Evolutionary conservation across 1,284 basidiomycete genomes (phyloP).

Genomic region (Cutaneotrichosporon cutaneum): DNA sequence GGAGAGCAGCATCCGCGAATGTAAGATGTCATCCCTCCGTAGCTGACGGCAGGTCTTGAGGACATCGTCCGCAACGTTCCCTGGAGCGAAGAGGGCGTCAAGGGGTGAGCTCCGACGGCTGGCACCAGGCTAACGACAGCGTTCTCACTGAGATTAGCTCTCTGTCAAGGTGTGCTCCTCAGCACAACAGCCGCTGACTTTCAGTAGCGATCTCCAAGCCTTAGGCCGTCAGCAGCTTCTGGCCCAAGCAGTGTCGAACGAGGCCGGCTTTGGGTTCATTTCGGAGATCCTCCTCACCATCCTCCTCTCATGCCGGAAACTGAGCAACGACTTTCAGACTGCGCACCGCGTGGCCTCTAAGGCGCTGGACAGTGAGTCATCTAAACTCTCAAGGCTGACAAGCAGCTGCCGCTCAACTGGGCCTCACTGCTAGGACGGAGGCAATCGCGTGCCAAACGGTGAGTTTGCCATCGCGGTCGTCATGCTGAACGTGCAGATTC

Average conservation of each 20-base stretch:
- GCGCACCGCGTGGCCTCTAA: not conserved
- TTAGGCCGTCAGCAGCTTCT: conserved; percentile 9
- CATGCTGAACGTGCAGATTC: conserved; percentile 2
- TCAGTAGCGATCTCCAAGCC: conserved; percentile 16
- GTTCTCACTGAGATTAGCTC: conserved; percentile 11
- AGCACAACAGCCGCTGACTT: not conserved
- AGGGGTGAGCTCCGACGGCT: not conserved
- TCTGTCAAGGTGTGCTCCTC: not conserved
- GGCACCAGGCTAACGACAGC: not conserved
- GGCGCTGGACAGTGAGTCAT: conserved; percentile 10
- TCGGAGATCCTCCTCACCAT: conserved; percentile 11
- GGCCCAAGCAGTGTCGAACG: not conserved
- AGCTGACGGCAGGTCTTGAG: not conserved
- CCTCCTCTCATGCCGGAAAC: conserved; percentile 11
- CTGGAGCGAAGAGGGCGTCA: conserved; percentile 11
- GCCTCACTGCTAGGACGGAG: not conserved
- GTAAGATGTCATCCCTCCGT: not conserved
- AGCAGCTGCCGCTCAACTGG: not conserved
- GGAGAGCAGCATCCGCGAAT: conserved; percentile 8
- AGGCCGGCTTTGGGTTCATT: not conserved
- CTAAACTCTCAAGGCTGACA: not conserved
- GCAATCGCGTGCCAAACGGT: conserved; percentile 18
- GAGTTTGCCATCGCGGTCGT: not conserved
- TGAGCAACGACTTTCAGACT: conserved; percentile 4
- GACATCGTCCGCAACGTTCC: not conserved